Percentiles rank a stretch among this genome's conserved stretches.
phyloP scores from a whole-genome alignment of 768 basidiomycete species.

The Rhizopogon vesiculosus region DNA sequence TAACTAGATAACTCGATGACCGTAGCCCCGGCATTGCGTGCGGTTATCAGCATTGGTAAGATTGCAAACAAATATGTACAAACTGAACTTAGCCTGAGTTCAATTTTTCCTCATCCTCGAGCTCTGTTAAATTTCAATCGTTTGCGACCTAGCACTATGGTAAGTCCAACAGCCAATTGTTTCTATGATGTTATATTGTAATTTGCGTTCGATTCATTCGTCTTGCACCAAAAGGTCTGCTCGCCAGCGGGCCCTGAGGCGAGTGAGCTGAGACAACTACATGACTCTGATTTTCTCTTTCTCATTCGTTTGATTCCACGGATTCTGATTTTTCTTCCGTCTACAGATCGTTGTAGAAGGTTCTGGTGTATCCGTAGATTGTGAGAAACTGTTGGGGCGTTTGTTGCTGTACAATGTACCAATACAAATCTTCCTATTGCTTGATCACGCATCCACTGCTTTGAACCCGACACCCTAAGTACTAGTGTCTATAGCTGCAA shows the following conservation, averaged over 20 bases:
- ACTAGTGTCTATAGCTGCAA: constrained; percentile 23
- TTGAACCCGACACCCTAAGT: constrained; percentile 7
- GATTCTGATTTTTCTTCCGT: not conserved
- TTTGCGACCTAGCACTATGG: constrained; percentile 1
- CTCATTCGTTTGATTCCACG: not conserved
- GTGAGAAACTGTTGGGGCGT: not conserved
- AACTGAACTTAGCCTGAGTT: constrained; percentile 12
- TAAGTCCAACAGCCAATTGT: constrained; percentile 15
- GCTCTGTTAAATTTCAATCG: too few relatives aligned
- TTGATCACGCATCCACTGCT: constrained; percentile 14
- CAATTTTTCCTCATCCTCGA: not conserved
- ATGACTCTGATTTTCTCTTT: constrained; percentile 39
- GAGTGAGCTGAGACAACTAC: constrained; percentile 66
- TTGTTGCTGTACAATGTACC: constrained; percentile 7
- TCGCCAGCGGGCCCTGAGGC: constrained; percentile 71
- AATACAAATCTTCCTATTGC: constrained; percentile 1
- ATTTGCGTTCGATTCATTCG: constrained; percentile 83
- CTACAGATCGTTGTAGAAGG: not conserved
- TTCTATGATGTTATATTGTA: constrained; percentile 64
- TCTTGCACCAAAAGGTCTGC: constrained; percentile 68
- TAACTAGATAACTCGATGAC: too few relatives aligned
- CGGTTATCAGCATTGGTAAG: too few relatives aligned
- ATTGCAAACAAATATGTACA: not conserved
- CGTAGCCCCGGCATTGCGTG: too few relatives aligned
- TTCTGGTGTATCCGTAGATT: not conserved